Percentiles rank a stretch among this genome's conserved stretches.
phyloP scores from a whole-genome alignment of 2,329 filamentous ascomycete species.

The Escovopsis weberi region DNA sequence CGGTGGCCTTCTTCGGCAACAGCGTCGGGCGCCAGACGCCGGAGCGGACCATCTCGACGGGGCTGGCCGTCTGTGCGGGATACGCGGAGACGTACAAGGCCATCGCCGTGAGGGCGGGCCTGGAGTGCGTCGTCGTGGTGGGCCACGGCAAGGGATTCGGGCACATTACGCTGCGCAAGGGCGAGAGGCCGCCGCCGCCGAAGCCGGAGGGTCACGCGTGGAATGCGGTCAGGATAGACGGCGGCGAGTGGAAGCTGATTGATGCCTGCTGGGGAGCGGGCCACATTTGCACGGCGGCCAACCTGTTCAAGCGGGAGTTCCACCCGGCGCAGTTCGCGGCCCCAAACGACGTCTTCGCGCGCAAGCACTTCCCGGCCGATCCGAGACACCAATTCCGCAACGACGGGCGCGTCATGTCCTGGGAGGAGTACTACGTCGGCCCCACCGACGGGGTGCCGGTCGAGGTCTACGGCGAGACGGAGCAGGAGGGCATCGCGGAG shows the following conservation, averaged over 20 bases:
- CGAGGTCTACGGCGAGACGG: constrained; percentile 28
- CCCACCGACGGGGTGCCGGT: constrained; percentile 35
- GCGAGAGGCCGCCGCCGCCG: constrained; percentile 49
- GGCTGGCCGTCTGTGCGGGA: constrained; percentile 80
- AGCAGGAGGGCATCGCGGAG: constrained; percentile 37
- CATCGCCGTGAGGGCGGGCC: constrained; percentile 63
- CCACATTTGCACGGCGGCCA: constrained; percentile 35
- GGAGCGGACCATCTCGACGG: constrained; percentile 57
- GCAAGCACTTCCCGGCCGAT: constrained; percentile 64
- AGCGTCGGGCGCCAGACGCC: constrained; percentile 53
- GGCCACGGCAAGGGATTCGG: constrained; percentile 85
- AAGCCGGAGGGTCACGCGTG: constrained; percentile 63
- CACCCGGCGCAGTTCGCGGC: constrained; percentile 44
- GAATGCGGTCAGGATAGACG: constrained; percentile 84
- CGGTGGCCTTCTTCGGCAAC: constrained; percentile 60
- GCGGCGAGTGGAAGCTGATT: constrained; percentile 78
- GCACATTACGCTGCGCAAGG: constrained; percentile 45
- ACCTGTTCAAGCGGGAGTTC: constrained; percentile 54
- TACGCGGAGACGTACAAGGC: constrained; percentile 73
- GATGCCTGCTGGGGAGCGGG: constrained; percentile 93
- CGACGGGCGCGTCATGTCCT: constrained; percentile 53
- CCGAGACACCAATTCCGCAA: constrained; percentile 54
- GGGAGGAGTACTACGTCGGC: constrained; percentile 71
- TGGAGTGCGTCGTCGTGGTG: constrained; percentile 59
- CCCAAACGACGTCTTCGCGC: constrained; percentile 66